phyloP scores from a whole-genome alignment of 2,329 filamentous ascomycete species.

The Exophiala sp. region DNA sequence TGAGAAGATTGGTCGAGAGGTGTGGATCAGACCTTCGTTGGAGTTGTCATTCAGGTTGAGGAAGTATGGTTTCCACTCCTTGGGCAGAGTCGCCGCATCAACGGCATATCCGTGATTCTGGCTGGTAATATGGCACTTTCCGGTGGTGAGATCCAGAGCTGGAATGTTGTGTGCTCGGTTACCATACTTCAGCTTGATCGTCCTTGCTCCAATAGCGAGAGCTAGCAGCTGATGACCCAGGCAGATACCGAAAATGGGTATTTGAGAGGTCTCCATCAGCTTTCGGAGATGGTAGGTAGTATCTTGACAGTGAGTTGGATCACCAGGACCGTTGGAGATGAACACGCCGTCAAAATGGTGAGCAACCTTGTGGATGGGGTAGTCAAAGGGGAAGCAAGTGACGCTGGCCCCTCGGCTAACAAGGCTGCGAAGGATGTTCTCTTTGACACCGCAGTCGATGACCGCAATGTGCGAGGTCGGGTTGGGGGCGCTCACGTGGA shows the following conservation, averaged over 20 bases:
- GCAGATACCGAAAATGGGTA: constrained; percentile 97
- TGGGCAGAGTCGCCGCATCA: constrained; percentile 74
- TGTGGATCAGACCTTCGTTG: constrained; percentile 98
- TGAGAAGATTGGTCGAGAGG: constrained; percentile 91
- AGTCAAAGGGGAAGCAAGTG: constrained; percentile 94
- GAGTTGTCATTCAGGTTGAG: constrained; percentile 96
- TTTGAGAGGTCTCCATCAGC: constrained; percentile 84
- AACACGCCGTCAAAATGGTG: constrained; percentile 98
- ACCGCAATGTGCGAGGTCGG: constrained; percentile 88
- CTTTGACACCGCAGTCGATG: constrained; percentile 98
- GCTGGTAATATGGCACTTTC: constrained; percentile 96
- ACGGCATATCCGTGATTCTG: constrained; percentile 99
- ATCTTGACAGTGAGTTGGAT: constrained; percentile 93
- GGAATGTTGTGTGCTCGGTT: constrained; percentile 99
- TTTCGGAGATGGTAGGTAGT: constrained; percentile 89
- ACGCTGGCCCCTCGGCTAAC: constrained; percentile 88
- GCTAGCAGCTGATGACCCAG: constrained; percentile 95
- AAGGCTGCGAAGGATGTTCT: constrained; percentile 96
- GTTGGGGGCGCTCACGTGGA: constrained; percentile 81
- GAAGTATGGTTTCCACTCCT: constrained; percentile 96
- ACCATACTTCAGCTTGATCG: constrained; percentile 98
- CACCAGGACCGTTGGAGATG: constrained; percentile 97
- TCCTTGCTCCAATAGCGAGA: constrained; percentile 80
- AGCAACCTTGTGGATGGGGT: constrained; percentile 96
- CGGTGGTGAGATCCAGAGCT: constrained; percentile 87